These are phyloP conservation scores for Amanita subjunquillea DNA, from an alignment of 768 basidiomycete species.

Conservation along the genomic window DNA sequence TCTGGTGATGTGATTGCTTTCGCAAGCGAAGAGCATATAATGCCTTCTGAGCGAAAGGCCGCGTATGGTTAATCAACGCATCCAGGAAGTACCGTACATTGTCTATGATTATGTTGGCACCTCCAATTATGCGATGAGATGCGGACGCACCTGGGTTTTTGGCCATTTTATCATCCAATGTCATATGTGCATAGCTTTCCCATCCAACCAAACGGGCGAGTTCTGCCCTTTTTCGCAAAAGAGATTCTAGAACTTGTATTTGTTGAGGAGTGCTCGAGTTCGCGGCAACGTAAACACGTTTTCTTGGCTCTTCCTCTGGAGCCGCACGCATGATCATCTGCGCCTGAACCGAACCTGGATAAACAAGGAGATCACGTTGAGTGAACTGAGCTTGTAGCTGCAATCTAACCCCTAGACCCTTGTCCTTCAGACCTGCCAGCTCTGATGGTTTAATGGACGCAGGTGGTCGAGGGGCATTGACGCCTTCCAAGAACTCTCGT, in stretches of 20 bases:
- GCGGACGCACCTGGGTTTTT: constrained; percentile 66
- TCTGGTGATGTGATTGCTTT: constrained; percentile 67
- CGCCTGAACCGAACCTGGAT: constrained; percentile 83
- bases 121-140: not conserved
- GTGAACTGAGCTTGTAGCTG: constrained; percentile 71
- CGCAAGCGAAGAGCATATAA: constrained; percentile 52
- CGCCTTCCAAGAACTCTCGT: constrained; percentile 71
- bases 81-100: constrained; percentile 84
- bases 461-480: constrained; percentile 51
- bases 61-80: constrained; percentile 71
- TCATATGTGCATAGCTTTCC: constrained; percentile 80
- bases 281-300: constrained; percentile 73
- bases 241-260: constrained; percentile 63
- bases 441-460: constrained; percentile 60
- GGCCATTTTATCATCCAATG: constrained; percentile 93
- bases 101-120: constrained; percentile 27
- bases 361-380: constrained; percentile 64
- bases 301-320: constrained; percentile 72
- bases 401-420: constrained; percentile 65
- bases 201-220: constrained; percentile 79
- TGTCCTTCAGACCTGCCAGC: constrained; percentile 62
- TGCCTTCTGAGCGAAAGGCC: constrained; percentile 66
- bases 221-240: constrained; percentile 71
- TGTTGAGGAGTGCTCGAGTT: constrained; percentile 70
- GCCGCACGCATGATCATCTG: constrained; percentile 90